phyloP scores from a whole-genome alignment of 2,329 filamentous ascomycete species.

The Colletotrichum brevisporum region DNA sequence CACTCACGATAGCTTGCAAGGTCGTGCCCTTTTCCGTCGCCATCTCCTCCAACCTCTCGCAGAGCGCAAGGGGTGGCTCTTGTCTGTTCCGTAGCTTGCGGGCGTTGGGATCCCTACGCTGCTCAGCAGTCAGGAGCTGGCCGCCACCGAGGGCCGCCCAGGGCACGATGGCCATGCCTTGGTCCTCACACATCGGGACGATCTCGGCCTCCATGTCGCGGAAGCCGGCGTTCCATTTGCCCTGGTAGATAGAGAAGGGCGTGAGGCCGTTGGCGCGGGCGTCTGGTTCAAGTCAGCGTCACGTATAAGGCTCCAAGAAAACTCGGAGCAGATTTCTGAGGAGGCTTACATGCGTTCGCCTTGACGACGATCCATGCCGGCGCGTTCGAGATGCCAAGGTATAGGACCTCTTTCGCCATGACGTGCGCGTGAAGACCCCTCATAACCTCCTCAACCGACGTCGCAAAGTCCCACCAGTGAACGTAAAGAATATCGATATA shows the following conservation, averaged over 20 bases:
- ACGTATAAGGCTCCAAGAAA: too few species aligned
- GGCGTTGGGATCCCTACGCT: constrained; percentile 43
- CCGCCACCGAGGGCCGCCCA: constrained; percentile 72
- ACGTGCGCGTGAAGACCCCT: constrained; percentile 56
- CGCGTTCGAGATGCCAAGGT: constrained; percentile 56
- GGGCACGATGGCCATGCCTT: constrained; percentile 67
- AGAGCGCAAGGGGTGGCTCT: neutral
- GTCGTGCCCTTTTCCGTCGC: constrained; percentile 29
- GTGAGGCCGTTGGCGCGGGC: constrained; percentile 51
- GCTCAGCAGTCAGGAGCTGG: constrained; percentile 58
- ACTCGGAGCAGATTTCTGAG: too few species aligned
- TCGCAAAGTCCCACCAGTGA: constrained; percentile 59
- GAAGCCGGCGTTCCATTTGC: constrained; percentile 50
- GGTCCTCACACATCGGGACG: constrained; percentile 56
- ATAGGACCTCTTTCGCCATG: constrained; percentile 55
- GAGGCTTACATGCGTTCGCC: constrained; percentile 49
- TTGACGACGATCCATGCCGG: constrained; percentile 56
- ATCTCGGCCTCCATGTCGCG: constrained; percentile 57
- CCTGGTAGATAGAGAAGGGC: constrained; percentile 56
- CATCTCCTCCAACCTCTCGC: constrained; percentile 34
- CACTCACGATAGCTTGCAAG: constrained; percentile 10
- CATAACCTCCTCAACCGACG: constrained; percentile 58
- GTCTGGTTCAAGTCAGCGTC: constrained; percentile 20
- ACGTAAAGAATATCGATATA: constrained; percentile 60
- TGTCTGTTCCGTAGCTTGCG: neutral